Base-by-base conservation (phyloP, 495 filamentous ascomycete species). In the Penicilliopsis zonata region DNA sequence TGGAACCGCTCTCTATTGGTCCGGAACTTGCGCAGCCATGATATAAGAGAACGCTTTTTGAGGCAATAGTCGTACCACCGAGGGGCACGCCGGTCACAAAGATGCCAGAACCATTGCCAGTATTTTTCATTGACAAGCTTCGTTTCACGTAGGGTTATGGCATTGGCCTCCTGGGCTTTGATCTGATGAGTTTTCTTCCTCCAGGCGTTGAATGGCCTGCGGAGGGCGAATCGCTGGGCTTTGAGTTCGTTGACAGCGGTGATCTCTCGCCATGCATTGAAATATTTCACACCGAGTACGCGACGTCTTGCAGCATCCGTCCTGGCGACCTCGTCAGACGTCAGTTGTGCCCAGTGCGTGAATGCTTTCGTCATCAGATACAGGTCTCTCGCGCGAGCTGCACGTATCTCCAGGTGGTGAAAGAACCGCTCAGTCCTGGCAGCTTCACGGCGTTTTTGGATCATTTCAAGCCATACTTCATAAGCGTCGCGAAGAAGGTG, bases 241-340 rank as follows among this genome's bases (percentile, higher is more conserved):
- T 82, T 85, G 18, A 74, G 44, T 35, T 78, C 63, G 42, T 84
- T 80, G 26, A 80, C 72, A 5, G 64, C 66, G 8, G 82, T 86
- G 28, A 85, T 76, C 26, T 74, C 74, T 20, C 73, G 67, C 82
- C 82, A 90, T 3, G 75, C 76, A 41, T 76, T 74, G 49, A 87
- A 90, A 43, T 78, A 85, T 34, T 76, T 77, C 34, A 73, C 68
- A 38, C 75, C 60, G 9, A 87, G 55, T 15, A 87, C 69, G 50
- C 82, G 80, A 38, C 69, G 55, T 35, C 78, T 68, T 15, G 78
- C 82, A 31, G 68, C 57, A 13, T 64, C 63, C 3, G 76, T 78
- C 22, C 56, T 63, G 36, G 66, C 57, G 12, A 70, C 59, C 40
- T 78, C 68, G 28, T 85, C 77, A 5, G 61, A 63, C 22, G 74